These are phyloP conservation scores for Atractiella rhizophila DNA, from an alignment of 768 basidiomycete genomes.

Conservation along the genomic window DNA sequence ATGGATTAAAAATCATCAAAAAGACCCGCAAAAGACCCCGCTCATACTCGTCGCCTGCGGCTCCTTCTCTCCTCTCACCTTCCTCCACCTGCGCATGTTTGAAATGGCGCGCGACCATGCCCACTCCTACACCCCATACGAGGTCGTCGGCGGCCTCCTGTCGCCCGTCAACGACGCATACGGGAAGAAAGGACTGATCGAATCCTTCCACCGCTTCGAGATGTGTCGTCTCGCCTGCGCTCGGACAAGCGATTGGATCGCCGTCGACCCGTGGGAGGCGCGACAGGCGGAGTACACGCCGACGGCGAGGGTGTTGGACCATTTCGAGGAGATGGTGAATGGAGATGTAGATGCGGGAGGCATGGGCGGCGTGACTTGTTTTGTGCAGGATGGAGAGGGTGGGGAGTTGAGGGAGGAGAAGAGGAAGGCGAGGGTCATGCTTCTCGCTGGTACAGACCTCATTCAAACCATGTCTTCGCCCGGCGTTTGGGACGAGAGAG, in stretches of 20 bases:
- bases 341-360: conserved; percentile 37
- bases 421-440: conserved; percentile 59
- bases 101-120: conserved; percentile 98
- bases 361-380: too few species aligned
- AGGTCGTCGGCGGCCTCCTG: conserved; percentile 84
- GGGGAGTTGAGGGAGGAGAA: conserved; percentile 30
- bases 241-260: conserved; percentile 74
- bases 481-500: conserved; percentile 82
- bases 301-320: conserved; percentile 88
- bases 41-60: conserved; percentile 89
- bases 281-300: conserved; percentile 60
- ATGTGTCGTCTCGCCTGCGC: conserved; percentile 47
- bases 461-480: conserved; percentile 97
- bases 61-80: conserved; percentile 67
- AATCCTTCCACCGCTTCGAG: conserved; percentile 60
- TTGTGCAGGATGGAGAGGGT: conserved; percentile 6
- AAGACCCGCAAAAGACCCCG: conserved; percentile 32
- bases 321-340: conserved; percentile 89
- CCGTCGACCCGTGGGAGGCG: conserved; percentile 97
- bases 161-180: conserved; percentile 90
- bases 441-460: conserved; percentile 90
- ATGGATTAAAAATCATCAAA: not conserved
- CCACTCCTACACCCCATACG: conserved; percentile 69
- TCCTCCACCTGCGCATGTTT: conserved; percentile 50
- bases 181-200: conserved; percentile 83